These are phyloP conservation scores for Coemansia linderi DNA, from an alignment of 371 early-diverging fungal genomes.

Conservation along the genomic window DNA sequence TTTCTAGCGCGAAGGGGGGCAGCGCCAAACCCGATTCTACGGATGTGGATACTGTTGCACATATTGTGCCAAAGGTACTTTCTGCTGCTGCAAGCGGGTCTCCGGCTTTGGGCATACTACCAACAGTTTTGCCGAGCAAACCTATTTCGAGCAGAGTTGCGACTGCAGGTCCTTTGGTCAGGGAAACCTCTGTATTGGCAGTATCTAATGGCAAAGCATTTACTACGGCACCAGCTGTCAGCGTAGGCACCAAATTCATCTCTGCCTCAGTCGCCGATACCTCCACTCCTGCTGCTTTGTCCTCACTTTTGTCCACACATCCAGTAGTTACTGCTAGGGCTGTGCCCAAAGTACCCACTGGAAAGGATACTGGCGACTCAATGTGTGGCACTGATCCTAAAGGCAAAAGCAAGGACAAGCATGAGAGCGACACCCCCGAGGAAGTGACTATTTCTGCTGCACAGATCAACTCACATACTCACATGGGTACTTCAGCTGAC, in stretches of 20 bases:
- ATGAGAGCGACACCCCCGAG: background rate
- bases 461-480: background rate
- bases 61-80: background rate
- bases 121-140: background rate
- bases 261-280: too few species aligned
- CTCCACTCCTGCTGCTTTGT: background rate
- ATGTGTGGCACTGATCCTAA: background rate
- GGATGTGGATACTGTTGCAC: background rate
- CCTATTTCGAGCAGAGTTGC: background rate
- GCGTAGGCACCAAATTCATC: too few species aligned
- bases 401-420: background rate
- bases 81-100: background rate
- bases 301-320: background rate
- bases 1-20: background rate
- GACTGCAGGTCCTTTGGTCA: background rate
- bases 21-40: background rate
- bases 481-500: background rate
- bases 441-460: constrained; percentile 2
- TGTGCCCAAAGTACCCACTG: background rate
- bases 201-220: background rate
- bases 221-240: background rate
- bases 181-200: background rate
- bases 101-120: background rate
- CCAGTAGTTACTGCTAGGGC: background rate
- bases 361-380: background rate